Evolutionary conservation across 202 grass and related monocot species (phyloP).

Genomic region (Zizania palustris): DNA sequence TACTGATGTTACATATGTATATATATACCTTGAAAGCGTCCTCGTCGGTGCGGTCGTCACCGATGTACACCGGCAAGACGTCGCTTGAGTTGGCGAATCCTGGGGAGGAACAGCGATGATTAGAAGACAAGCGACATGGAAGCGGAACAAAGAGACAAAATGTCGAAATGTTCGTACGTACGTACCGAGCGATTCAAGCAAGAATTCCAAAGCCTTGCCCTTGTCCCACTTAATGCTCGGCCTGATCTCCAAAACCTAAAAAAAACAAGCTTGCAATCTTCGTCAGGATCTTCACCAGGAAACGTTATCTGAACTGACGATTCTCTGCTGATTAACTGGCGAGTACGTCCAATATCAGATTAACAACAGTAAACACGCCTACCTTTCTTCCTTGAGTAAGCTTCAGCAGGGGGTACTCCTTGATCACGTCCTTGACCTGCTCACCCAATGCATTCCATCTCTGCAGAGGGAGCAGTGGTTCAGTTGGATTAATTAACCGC

Average conservation of each 20-base stretch:
- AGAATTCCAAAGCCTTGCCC: slow-evolving; percentile 91
- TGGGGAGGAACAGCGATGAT: slow-evolving; percentile 30
- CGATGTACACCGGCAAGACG: slow-evolving; percentile 90
- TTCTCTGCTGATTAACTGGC: too few relatives aligned
- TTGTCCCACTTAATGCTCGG: slow-evolving; percentile 99
- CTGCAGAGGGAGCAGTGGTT: slow-evolving; percentile 38
- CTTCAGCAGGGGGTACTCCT: slow-evolving; percentile 85
- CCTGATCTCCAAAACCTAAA: slow-evolving; percentile 90
- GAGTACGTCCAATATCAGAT: too few relatives aligned
- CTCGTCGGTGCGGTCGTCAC: slow-evolving; percentile 96
- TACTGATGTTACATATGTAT: not conserved
- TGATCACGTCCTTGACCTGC: slow-evolving; percentile 79
- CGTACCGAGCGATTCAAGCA: slow-evolving; percentile 90
- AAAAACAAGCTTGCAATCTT: slow-evolving; percentile 27
- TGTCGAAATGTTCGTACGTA: slow-evolving; percentile 20
- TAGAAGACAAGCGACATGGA: too few relatives aligned
- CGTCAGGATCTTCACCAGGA: slow-evolving; percentile 15
- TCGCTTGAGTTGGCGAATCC: slow-evolving; percentile 64
- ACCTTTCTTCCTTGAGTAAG: slow-evolving; percentile 90
- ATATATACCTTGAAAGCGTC: slow-evolving; percentile 85
- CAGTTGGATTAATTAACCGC: too few relatives aligned
- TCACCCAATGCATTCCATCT: slow-evolving; percentile 79
- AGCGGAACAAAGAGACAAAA: slow-evolving; percentile 29
- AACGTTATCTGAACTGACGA: not conserved
- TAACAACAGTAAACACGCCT: not conserved